A percentile compares a stretch with the other conserved stretches of the same genome.
Conservation (phyloP, 768 basidiomycete genomes). For the Termitomyces sp. region DNA sequence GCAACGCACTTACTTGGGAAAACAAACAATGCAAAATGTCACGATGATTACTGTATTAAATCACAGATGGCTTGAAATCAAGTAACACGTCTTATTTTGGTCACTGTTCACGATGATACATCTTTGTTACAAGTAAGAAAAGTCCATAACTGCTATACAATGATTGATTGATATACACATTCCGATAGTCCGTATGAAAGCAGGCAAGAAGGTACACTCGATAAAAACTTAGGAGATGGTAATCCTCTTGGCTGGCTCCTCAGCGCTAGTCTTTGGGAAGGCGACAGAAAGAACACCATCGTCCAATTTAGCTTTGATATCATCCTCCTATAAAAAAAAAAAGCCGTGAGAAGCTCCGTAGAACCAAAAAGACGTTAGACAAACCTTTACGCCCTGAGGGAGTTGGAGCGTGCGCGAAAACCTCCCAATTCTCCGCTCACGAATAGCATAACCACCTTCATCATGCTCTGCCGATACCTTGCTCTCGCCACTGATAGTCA, state of each 20-base stretch:
- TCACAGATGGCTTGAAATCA: no score
- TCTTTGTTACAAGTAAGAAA: background rate
- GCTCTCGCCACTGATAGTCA: conserved; percentile 46
- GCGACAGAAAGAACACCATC: conserved; percentile 42
- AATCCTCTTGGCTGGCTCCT: conserved; percentile 42
- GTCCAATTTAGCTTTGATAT: conserved; percentile 44
- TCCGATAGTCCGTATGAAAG: background rate
- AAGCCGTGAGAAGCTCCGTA: background rate
- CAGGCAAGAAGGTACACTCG: background rate
- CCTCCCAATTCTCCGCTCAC: conserved; percentile 43
- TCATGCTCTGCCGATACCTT: conserved; percentile 26
- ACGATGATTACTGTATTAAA: no score
- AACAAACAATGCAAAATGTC: no score
- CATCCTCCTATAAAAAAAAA: conserved; percentile 28
- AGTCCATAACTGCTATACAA: background rate
- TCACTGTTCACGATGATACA: background rate
- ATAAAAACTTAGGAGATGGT: conserved; percentile 17
- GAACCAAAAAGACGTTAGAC: background rate
- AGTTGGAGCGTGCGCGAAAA: conserved; percentile 46
- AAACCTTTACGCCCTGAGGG: conserved; percentile 45
- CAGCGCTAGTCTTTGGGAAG: conserved; percentile 42
- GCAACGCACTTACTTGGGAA: no score
- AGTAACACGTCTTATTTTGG: no score
- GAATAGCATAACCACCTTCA: conserved; percentile 34
- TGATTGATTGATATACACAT: no score